phyloP scores from a whole-genome alignment of 495 filamentous ascomycete species.

The Penicillium taxi region DNA sequence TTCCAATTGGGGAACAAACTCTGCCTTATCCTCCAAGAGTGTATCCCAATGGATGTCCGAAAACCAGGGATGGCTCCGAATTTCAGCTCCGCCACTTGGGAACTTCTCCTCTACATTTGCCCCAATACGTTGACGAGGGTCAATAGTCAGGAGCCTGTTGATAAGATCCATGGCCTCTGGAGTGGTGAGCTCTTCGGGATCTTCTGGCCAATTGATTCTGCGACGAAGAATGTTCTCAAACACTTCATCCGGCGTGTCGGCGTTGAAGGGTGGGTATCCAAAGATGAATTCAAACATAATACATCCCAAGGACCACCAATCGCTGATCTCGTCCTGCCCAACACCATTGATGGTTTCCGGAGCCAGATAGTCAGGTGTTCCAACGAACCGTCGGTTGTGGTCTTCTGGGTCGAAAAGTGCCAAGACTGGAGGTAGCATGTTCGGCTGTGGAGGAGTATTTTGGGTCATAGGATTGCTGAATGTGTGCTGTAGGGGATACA shows the following conservation, averaged over 20 bases:
- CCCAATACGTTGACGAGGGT: conserved; percentile 74
- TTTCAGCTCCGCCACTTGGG: conserved; percentile 77
- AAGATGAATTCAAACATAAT: conserved; percentile 96
- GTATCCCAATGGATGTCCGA: conserved; percentile 80
- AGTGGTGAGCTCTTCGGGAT: conserved; percentile 63
- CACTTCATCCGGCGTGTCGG: conserved; percentile 79
- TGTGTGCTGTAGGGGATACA: conserved; percentile 54
- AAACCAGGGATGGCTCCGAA: conserved; percentile 86
- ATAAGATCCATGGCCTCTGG: conserved; percentile 87
- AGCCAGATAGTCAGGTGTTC: conserved; percentile 93
- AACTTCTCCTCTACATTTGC: conserved; percentile 74
- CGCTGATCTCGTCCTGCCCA: conserved; percentile 93
- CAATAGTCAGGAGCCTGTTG: conserved; percentile 75
- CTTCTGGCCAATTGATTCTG: conserved; percentile 79
- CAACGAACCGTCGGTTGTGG: conserved; percentile 86
- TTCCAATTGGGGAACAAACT: conserved; percentile 87
- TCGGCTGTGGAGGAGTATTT: conserved; percentile 59
- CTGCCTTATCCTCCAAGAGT: conserved; percentile 81
- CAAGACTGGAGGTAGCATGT: conserved; percentile 91
- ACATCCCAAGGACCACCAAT: conserved; percentile 99
- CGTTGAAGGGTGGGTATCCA: conserved; percentile 90
- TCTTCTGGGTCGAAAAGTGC: conserved; percentile 94
- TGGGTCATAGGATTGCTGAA: conserved; percentile 45
- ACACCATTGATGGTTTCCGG: conserved; percentile 93
- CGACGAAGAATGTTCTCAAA: conserved; percentile 93